A percentile compares a stretch with the other conserved stretches of the same genome.
Conservation (phyloP, 2,329 filamentous ascomycete genomes). For the Exserohilum turcica region DNA sequence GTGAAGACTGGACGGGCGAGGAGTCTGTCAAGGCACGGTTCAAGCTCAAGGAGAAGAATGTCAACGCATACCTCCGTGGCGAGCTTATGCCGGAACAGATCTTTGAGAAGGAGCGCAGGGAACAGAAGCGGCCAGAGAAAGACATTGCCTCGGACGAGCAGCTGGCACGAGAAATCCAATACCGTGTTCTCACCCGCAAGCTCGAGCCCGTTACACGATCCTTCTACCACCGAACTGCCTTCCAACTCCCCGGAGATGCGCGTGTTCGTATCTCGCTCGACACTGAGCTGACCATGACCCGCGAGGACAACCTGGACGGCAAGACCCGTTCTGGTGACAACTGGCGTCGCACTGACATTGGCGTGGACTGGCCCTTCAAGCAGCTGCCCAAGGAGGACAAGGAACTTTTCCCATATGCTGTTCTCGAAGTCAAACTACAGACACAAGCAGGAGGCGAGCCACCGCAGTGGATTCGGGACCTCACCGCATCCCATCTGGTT, state of each 20-base stretch:
- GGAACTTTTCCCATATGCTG: conserved; percentile 91
- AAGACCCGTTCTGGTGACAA: conserved; percentile 77
- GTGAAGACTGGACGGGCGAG: conserved; percentile 98
- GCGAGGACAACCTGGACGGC: conserved; percentile 93
- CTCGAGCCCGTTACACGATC: conserved; percentile 90
- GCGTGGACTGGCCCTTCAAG: conserved; percentile 91
- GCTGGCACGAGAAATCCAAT: conserved; percentile 89
- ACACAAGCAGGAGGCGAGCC: conserved; percentile 94
- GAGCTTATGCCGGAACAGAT: conserved; percentile 82
- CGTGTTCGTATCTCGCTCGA: conserved; percentile 96
- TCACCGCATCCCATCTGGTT: conserved; percentile 91
- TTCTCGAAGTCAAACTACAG: conserved; percentile 96
- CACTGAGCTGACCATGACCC: conserved; percentile 91
- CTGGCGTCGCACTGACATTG: conserved; percentile 97
- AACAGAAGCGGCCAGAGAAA: conserved; percentile 90
- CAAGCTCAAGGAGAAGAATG: conserved; percentile 92
- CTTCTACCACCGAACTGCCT: conserved; percentile 97
- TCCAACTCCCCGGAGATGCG: conserved; percentile 94
- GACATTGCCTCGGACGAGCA: conserved; percentile 91
- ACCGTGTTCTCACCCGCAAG: conserved; percentile 83
- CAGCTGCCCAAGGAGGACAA: conserved; percentile 85
- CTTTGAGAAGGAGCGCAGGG: conserved; percentile 96
- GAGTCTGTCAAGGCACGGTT: conserved; percentile 99
- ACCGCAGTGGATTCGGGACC: conserved; percentile 92
- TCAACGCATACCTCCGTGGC: conserved; percentile 87